Percentiles rank a stretch among this genome's conserved stretches.
phyloP scores from a whole-genome alignment of 805 yeast species.

The Hanseniaspora opuntiae region DNA sequence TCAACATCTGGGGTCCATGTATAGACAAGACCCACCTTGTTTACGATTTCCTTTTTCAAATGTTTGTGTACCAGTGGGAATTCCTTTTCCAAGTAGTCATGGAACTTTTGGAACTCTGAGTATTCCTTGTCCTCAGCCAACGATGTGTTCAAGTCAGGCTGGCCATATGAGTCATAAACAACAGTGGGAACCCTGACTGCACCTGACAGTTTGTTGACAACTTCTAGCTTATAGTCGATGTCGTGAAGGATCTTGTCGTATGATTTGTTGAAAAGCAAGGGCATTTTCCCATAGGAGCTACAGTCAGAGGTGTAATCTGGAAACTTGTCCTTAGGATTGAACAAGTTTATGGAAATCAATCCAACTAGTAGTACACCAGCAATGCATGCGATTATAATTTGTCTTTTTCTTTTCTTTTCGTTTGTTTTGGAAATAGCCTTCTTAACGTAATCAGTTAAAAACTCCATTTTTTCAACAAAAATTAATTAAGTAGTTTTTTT shows the following conservation, averaged over 20 bases:
- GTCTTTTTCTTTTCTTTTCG: conserved; percentile 1
- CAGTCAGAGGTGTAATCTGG: conserved; percentile 10
- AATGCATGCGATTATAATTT: not conserved
- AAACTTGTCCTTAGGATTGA: not conserved
- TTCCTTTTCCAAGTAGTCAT: conserved; percentile 26
- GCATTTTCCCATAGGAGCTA: conserved; percentile 14
- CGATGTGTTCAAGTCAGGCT: conserved; percentile 17
- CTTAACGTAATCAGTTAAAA: not conserved
- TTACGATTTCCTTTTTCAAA: conserved; percentile 38
- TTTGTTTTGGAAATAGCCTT: not conserved
- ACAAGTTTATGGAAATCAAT: not conserved
- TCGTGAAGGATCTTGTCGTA: conserved; percentile 23
- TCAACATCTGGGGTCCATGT: conserved; percentile 47
- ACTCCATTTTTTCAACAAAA: conserved; percentile 1
- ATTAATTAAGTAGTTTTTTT: no score
- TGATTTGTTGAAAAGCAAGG: conserved; percentile 19
- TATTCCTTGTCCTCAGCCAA: conserved; percentile 22
- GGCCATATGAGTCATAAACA: conserved; percentile 38
- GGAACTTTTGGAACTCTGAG: conserved; percentile 28
- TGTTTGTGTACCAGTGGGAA: conserved; percentile 30
- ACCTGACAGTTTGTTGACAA: conserved; percentile 36
- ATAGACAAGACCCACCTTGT: conserved; percentile 45
- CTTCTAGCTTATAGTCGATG: conserved; percentile 24
- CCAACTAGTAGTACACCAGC: not conserved
- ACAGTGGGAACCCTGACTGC: conserved; percentile 58